phyloP scores from a whole-genome alignment of 1,284 basidiomycete species.

The Lentinula novae-zelandiae region DNA sequence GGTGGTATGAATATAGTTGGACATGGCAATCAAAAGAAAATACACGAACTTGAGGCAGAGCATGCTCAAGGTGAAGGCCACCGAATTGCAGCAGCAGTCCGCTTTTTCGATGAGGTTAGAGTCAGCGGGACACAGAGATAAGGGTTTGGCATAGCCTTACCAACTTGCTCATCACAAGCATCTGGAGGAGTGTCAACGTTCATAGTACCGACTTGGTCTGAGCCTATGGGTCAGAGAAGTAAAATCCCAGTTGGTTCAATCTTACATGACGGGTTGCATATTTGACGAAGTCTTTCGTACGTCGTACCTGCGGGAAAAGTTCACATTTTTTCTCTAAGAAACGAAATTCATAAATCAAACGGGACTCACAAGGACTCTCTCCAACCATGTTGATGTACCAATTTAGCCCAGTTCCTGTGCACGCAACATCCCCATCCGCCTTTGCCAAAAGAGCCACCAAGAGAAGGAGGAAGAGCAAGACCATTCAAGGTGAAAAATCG shows the following conservation, averaged over 20 bases:
- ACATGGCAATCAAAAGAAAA: not conserved
- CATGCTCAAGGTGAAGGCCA: constrained; percentile 21
- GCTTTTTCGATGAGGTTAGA: not conserved
- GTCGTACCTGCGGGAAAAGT: constrained; percentile 11
- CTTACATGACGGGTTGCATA: constrained; percentile 18
- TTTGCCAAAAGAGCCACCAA: not conserved
- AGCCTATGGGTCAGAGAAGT: not conserved
- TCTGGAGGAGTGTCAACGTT: constrained; percentile 12
- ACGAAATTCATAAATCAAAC: not conserved
- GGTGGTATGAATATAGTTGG: too few species aligned
- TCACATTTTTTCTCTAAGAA: not conserved
- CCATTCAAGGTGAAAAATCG: not conserved
- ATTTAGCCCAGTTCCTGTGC: constrained; percentile 10
- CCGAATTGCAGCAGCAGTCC: constrained; percentile 21
- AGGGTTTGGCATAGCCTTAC: constrained; percentile 2
- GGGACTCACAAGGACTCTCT: constrained; percentile 20
- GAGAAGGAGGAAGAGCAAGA: not conserved
- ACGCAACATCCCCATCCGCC: constrained; percentile 1
- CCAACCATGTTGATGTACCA: constrained; percentile 22
- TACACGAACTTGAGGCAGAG: constrained; percentile 19
- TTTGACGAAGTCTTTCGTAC: constrained; percentile 18
- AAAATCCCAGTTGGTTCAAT: not conserved
- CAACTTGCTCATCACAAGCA: constrained; percentile 18
- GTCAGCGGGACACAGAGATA: not conserved
- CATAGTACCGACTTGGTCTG: constrained; percentile 11